Base-by-base conservation (phyloP, 345 rosid genomes). In the Eucalyptus camaldulensis region DNA sequence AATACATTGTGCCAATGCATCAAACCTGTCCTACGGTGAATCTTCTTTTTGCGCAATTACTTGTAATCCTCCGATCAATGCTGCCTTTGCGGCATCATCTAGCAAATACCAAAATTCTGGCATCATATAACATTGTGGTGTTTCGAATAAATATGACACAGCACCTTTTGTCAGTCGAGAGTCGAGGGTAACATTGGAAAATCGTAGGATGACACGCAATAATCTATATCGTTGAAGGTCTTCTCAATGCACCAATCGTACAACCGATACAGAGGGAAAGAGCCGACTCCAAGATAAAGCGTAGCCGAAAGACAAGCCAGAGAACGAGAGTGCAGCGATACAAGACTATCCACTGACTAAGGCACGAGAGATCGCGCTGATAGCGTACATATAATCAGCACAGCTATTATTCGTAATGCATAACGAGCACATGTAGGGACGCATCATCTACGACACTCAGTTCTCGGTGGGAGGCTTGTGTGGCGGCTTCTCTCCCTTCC, bases 401-500 rank as follows among this genome's bases (percentile, higher is more conserved):
- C 8, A 10, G 27, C 83, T 76, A 43, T 37, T 76, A 76, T 76
- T 76, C 44, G 25, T 72, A 72, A 72, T 17, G 44, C 81, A 21
- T 76, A 21, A 76, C 8, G 45, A 37, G 83, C 83, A 37, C 83
- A 21, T 37, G 83, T 13, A 76, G 27, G 8, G 45, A 76, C 15
- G 43, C 27, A 37, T 76, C 45, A 40, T 37, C 83, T 37, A 76
- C 27, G 47, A 13, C 45, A 8, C 47, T 76, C 83, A 76, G 54
- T 69, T 83, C 50, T 49, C 29, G 16, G 90, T 49, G 50, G 90
- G 90, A 21, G 90, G 93, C 62, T 80, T 44, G 40, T 65, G 89
- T 8, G 90, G 88, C 10, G 91, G 91, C 87, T 91, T 90, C 60
- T 91, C 86, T 16, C 90, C 86, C 58, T 88, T 90, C 8, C 88